Percentiles rank a stretch among this genome's conserved stretches.
These are phyloP conservation scores for Aspergillus carbonarius DNA, from an alignment of 2,329 filamentous ascomycete species.

Conservation along the genomic window DNA sequence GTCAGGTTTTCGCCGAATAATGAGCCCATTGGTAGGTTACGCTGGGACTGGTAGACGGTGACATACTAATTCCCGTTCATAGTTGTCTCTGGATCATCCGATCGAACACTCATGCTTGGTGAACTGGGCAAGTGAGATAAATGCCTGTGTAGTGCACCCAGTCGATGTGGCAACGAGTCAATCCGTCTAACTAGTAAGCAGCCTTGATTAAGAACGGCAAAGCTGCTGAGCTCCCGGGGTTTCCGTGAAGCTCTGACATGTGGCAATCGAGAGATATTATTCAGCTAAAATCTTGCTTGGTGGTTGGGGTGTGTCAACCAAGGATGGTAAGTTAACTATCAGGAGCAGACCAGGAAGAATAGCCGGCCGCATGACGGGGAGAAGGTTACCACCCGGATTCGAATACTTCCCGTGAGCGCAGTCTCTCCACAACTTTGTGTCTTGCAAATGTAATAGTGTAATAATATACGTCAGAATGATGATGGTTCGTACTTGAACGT, in stretches of 20 bases:
- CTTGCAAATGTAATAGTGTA: conserved; percentile 2
- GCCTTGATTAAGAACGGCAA: not conserved
- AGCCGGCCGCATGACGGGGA: not conserved
- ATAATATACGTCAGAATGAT: not conserved
- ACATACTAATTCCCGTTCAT: conserved; percentile 9
- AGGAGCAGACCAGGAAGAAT: not conserved
- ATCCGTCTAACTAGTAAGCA: not conserved
- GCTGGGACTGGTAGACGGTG: not conserved
- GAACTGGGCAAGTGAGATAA: conserved; percentile 66
- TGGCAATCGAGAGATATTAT: not conserved
- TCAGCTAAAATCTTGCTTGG: not conserved
- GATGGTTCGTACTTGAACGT: not conserved
- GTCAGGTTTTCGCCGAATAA: conserved; percentile 83
- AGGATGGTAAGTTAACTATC: not conserved
- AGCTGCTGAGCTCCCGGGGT: not conserved
- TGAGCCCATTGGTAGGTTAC: conserved; percentile 79
- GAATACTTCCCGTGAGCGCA: not conserved
- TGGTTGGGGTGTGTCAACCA: not conserved
- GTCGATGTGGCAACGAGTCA: not conserved
- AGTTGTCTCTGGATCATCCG: conserved; percentile 91
- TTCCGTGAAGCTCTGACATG: not conserved
- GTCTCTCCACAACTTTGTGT: not conserved
- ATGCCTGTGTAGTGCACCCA: not conserved
- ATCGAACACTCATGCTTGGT: conserved; percentile 78
- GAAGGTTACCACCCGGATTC: not conserved